Conservation (phyloP, 2,329 filamentous ascomycete genomes). For the Ceratocystis eucalypticola region DNA sequence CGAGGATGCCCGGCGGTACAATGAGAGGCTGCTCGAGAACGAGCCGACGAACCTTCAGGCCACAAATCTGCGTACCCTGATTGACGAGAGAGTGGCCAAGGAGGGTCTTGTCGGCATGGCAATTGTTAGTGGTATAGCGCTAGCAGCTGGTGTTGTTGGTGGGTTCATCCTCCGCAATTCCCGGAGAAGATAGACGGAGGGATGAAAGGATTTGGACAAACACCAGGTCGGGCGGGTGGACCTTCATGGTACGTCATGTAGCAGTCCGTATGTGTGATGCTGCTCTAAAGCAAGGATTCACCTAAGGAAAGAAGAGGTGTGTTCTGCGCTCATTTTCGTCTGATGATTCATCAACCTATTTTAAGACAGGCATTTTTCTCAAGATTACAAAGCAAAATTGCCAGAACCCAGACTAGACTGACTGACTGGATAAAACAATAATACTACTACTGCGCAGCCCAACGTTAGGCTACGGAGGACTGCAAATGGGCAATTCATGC, state of each 20-base stretch:
- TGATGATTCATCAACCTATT: not conserved
- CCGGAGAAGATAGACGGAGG: constrained; percentile 37
- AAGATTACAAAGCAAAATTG: not conserved
- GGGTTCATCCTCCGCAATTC: constrained; percentile 71
- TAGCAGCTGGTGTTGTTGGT: constrained; percentile 85
- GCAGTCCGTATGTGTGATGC: not conserved
- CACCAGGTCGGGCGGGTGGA: not conserved
- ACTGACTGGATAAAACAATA: too few relatives aligned
- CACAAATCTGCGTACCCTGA: constrained; percentile 67
- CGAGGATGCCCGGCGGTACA: constrained; percentile 84
- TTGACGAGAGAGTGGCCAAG: constrained; percentile 91
- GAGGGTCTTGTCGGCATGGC: constrained; percentile 90
- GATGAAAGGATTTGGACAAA: not conserved
- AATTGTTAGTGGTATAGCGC: constrained; percentile 82
- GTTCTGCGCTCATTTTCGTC: too few relatives aligned
- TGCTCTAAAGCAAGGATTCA: not conserved
- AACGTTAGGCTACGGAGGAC: not conserved
- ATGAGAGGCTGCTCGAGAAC: constrained; percentile 79
- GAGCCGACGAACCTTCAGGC: constrained; percentile 89
- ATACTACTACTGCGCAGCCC: not conserved
- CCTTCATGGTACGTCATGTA: too few relatives aligned
- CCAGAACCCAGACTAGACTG: too few relatives aligned
- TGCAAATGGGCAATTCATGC: not conserved
- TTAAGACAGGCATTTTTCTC: not conserved
- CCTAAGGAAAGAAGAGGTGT: too few relatives aligned